A percentile compares a stretch with the other conserved stretches of the same genome.
Conservation (phyloP, 257 asterid species). For the Mentha longifolia region DNA sequence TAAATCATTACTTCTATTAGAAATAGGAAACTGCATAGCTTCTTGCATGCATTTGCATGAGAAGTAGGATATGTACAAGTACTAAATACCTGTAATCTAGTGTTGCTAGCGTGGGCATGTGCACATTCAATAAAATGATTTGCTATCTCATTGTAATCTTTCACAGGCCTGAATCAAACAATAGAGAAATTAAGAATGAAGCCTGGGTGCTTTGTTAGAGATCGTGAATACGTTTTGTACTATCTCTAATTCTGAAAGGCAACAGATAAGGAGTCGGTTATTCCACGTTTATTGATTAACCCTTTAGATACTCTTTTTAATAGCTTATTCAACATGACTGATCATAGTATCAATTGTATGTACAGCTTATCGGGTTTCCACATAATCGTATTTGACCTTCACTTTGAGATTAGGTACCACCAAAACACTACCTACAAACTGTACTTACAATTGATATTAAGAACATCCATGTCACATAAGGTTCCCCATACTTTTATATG, state of each 20-base stretch:
- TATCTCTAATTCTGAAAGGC: conserved; percentile 9
- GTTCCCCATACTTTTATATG: neutral
- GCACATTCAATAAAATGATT: conserved; percentile 77
- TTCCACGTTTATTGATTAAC: neutral
- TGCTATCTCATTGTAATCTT: conserved; percentile 74
- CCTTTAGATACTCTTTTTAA: neutral
- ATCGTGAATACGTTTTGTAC: neutral
- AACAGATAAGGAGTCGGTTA: neutral
- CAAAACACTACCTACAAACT: neutral
- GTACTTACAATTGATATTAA: neutral
- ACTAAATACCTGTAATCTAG: conserved; percentile 55
- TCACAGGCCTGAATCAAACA: conserved; percentile 63
- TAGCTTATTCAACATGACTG: too few species aligned
- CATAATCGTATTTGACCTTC: neutral
- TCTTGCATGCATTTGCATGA: conserved; percentile 25
- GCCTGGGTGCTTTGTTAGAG: neutral
- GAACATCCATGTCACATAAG: neutral
- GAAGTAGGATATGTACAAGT: neutral
- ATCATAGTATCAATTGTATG: too few species aligned
- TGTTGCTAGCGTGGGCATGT: conserved; percentile 54
- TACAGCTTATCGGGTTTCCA: too few species aligned
- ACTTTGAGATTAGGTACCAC: neutral
- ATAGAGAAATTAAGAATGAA: neutral
- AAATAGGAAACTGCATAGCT: neutral
- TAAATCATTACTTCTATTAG: neutral